A percentile compares a stretch with the other conserved stretches of the same genome.
phyloP scores from a whole-genome alignment of 768 basidiomycete species.

The Kwoniella sp. region DNA sequence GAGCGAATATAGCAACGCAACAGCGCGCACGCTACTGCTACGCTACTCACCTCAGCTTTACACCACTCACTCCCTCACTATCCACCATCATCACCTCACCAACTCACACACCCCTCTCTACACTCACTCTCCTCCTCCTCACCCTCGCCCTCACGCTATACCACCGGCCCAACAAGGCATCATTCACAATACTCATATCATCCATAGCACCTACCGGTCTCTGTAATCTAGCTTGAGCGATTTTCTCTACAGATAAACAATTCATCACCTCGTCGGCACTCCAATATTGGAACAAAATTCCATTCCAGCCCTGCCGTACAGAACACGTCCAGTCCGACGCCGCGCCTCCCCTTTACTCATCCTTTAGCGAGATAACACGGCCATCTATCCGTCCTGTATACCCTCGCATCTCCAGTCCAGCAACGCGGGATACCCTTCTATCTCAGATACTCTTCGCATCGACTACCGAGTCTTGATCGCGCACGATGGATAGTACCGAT shows the following conservation, averaged over 20 bases:
- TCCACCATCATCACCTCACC: neutral
- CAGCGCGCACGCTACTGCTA: too few relatives aligned
- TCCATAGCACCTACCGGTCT: too few relatives aligned
- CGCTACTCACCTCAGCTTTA: neutral
- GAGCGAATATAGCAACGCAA: neutral
- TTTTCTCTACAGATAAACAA: too few relatives aligned
- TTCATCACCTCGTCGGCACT: too few relatives aligned
- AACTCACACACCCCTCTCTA: neutral
- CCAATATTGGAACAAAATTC: too few relatives aligned
- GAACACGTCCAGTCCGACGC: constrained; percentile 4
- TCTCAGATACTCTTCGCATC: too few relatives aligned
- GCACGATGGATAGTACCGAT: constrained; percentile 43
- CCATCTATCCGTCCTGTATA: neutral
- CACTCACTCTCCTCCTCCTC: neutral
- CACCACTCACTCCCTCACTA: neutral
- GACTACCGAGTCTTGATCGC: neutral
- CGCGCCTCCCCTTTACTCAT: constrained; percentile 2
- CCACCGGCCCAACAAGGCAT: too few relatives aligned
- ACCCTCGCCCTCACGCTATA: neutral
- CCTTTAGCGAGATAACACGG: neutral
- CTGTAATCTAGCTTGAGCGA: too few relatives aligned
- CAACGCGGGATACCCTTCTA: neutral
- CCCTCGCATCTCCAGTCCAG: neutral
- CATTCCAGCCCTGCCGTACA: neutral
- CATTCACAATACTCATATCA: too few relatives aligned